Conservation (phyloP, 176 grass and related monocot species). For the Echinochloa phyllopogon region DNA sequence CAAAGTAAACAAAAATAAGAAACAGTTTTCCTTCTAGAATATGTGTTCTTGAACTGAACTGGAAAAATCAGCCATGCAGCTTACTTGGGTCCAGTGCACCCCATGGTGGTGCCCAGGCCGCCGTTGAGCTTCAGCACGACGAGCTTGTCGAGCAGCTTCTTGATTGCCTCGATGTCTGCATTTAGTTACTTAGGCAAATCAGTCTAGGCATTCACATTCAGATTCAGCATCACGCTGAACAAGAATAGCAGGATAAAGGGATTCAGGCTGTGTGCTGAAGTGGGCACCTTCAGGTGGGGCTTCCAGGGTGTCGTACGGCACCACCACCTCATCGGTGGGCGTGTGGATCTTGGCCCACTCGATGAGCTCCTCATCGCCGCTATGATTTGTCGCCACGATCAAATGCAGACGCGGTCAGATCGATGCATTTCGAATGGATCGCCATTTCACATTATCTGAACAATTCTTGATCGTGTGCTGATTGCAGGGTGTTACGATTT, state of each 20-base stretch:
- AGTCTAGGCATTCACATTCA: not conserved
- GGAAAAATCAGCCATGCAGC: not conserved
- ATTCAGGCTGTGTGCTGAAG: not conserved
- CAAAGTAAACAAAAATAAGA: not conserved
- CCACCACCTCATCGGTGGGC: conserved; percentile 84
- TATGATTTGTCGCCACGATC: conserved; percentile 13
- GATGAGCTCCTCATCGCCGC: conserved; percentile 80
- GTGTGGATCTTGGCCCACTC: conserved; percentile 95
- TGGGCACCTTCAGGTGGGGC: conserved; percentile 60
- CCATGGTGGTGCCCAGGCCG: conserved; percentile 90
- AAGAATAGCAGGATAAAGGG: not conserved
- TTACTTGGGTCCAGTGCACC: conserved; percentile 95
- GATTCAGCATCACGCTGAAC: not conserved
- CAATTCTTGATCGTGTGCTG: not conserved
- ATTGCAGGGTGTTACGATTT: not conserved
- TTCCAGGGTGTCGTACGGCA: conserved; percentile 82
- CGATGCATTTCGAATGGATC: not conserved
- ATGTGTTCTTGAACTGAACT: not conserved
- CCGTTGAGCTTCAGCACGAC: conserved; percentile 96
- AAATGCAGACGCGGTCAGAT: not conserved
- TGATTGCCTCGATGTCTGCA: conserved; percentile 68
- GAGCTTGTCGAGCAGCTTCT: conserved; percentile 91
- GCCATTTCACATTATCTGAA: not conserved
- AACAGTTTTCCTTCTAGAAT: not conserved
- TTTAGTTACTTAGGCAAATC: not conserved